phyloP scores from a whole-genome alignment of 2,329 filamentous ascomycete genomes.

The Talaromyces amestolkiae region DNA sequence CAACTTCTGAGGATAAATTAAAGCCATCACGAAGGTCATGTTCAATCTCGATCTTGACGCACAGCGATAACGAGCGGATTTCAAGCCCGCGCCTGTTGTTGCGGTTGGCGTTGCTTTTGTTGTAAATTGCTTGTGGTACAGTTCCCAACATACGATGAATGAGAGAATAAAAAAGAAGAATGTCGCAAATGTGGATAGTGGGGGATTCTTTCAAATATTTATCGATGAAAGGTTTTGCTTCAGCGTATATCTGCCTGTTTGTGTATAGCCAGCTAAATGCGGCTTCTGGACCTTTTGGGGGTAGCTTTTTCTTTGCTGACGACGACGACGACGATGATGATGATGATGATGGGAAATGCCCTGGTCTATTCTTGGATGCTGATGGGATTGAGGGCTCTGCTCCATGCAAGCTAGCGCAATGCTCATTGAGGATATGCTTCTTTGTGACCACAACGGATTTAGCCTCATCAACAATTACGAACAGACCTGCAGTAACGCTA shows the following conservation, averaged over 20 bases:
- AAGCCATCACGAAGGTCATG: no score
- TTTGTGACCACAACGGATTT: not conserved
- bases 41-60: not conserved
- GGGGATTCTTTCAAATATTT: not conserved
- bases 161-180: not conserved
- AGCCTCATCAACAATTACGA: not conserved
- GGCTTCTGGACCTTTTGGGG: not conserved
- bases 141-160: not conserved
- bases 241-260: not conserved
- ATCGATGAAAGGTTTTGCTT: not conserved
- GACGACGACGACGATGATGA: no score
- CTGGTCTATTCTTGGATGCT: no score
- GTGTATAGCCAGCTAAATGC: not conserved
- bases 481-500: not conserved
- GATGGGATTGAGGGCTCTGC: not conserved
- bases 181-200: not conserved
- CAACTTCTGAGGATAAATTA: no score
- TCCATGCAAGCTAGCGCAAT: not conserved
- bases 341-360: no score
- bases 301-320: not conserved
- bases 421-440: not conserved
- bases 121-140: not conserved
- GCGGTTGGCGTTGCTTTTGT: not conserved
- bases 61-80: not conserved
- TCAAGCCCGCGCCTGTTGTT: not conserved